Evolutionary conservation across 306 rosid species (phyloP), one percentile per base, ranked within the genome.

Genomic region (Neltuma alba): DNA sequence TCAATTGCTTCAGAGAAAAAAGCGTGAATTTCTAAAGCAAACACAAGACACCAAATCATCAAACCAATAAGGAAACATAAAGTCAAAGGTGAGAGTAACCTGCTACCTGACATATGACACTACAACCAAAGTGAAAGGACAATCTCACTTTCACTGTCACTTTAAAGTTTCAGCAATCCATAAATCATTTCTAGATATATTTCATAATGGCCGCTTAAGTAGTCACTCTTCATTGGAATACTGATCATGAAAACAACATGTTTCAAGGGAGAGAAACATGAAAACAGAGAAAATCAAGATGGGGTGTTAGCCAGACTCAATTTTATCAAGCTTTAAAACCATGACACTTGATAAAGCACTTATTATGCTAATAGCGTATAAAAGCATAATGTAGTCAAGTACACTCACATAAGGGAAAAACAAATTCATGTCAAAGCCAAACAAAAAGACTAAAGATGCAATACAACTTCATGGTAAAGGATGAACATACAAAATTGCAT

Each of bases 211-310:
- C 71, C 20, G 30, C 37, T 30, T 31, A 31, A 25, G 33, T 25
- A 60, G 65, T 28, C 71, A 65, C 2, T 65, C 65, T 8, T n/a
- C 71, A 40, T n/a, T 37, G 72, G 31, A 66, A 38, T 66, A 44
- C 76, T 42, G 55, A 40, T 21, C 16, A 76, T 58, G 28, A 60
- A 72, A 66, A 83, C 70, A 67, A n/a, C 82, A 73, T 42, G 75
- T n/a, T n/a, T 55, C 72, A 41, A 74, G 21, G 30, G 30, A 15
- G 75, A 57, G 38, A 76, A 61, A 12, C 37, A 79, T 31, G 34
- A 50, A 76, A 76, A 80, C 75, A 68, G 10, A 65, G 68, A 62
- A 44, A 44, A 21, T 23, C 70, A 63, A 23, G 55, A 66, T 36
- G 40, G 47, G 31, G 54, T 48, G 82, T 71, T 60, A 38, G 72